Base-by-base conservation (phyloP, 1,139 yeast genomes). In the Candida freyschussii region DNA sequence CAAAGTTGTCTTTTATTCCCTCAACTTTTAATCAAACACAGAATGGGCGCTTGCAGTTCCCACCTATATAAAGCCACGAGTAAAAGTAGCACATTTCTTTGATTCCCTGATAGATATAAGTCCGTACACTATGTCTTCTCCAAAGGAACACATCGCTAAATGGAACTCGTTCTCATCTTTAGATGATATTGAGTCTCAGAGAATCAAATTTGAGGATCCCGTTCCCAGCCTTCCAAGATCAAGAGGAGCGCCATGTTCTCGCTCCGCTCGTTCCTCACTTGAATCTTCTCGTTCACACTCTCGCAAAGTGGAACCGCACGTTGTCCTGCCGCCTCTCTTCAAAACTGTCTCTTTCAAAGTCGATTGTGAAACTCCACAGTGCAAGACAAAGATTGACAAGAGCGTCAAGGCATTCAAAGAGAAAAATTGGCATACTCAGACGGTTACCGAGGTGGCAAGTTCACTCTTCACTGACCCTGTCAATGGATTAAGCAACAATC, bases 291-390 rank as follows among this genome's bases (percentile, higher is more conserved):
- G 39, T 7, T 32, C 44, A 11, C 32, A 29, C 16, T 34, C 37
- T 17, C 55, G 50, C 20, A 50, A 43, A 24, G 55, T 53, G 9
- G 52, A 55, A 17, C 62, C 65, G 2, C 56, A 50, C 7, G 43
- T 47, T 15, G 56, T 56, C 4, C 50, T 64, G 31, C 69, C 70
- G 2, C 57, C 62, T 7, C 48, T 59, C 28, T 65, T 60, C 48
- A 62, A 53, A 34, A 61, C 69, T 1, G 50, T 64, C 13, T 62
- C 67, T 27, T 65, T 62, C 42, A 56, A 48, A 24, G 59, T 65
- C 26, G 67, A 37, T 21, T 21, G n/a, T 25, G 27, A 29, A 13
- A 16, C 24, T 14, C 15, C 30, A 5, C 7, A 13, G 4, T 21
- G 15, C 8, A 24, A 33, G 13, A 21, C 33, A 8, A 33, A 27